phyloP scores from a whole-genome alignment of 495 filamentous ascomycete species.

The Neurospora tetraspora region DNA sequence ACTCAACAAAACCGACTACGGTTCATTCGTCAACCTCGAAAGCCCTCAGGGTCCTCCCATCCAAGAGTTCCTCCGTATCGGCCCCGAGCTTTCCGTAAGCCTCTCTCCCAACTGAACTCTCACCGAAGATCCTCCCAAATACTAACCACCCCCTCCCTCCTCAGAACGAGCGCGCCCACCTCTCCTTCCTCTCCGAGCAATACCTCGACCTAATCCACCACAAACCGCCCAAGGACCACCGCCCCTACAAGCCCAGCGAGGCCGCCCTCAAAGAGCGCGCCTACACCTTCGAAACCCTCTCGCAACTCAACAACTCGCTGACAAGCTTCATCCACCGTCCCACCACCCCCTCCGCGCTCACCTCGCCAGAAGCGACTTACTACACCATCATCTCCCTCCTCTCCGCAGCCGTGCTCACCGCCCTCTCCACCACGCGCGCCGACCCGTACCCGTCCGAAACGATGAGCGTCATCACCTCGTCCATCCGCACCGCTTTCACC shows the following conservation, averaged over 20 bases:
- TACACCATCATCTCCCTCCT: conserved; percentile 22
- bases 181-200: conserved; percentile 31
- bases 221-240: conserved; percentile 34
- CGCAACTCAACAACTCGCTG: conserved; percentile 23
- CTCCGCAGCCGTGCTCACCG: conserved; percentile 12
- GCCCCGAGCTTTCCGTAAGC: conserved; percentile 30
- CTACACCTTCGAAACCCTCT: conserved; percentile 20
- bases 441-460: conserved; percentile 7
- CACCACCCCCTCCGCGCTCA: conserved; percentile 11
- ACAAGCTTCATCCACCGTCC: conserved; percentile 17
- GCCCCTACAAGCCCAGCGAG: conserved; percentile 23
- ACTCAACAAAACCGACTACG: conserved; percentile 34
- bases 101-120: not conserved
- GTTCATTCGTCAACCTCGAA: conserved; percentile 31
- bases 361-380: conserved; percentile 14
- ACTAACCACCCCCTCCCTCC: not conserved
- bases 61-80: conserved; percentile 30
- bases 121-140: not conserved
- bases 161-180: conserved; percentile 26
- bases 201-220: conserved; percentile 32
- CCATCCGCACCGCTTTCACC: conserved; percentile 10
- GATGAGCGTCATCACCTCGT: conserved; percentile 4
- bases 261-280: conserved; percentile 26
- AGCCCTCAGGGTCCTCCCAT: conserved; percentile 21
- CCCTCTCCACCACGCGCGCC: conserved; percentile 13